These are phyloP conservation scores for Fusarium lyarnte DNA, from an alignment of 2,329 filamentous ascomycete genomes.

Conservation along the genomic window DNA sequence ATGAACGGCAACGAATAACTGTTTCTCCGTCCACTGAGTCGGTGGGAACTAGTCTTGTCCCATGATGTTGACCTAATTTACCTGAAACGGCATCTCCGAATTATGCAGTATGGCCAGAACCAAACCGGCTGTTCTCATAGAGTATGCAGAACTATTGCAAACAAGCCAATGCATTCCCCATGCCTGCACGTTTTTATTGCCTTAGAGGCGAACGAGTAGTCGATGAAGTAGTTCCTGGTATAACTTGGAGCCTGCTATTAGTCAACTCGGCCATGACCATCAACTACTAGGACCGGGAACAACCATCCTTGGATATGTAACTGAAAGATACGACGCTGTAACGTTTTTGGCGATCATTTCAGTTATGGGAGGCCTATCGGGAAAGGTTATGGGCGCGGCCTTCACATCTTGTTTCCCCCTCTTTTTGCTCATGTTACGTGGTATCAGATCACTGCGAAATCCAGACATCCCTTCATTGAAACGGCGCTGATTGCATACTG, in stretches of 20 bases:
- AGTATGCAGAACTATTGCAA: too few species aligned
- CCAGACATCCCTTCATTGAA: rapidly evolving
- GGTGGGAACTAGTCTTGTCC: too few species aligned
- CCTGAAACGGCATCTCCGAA: too few species aligned
- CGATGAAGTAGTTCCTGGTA: not conserved
- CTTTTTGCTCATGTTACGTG: not conserved
- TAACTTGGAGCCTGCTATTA: rapidly evolving
- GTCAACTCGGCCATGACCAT: rapidly evolving
- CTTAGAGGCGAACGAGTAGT: too few species aligned
- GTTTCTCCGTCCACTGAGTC: too few species aligned
- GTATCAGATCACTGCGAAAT: not conserved
- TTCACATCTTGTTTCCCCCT: rapidly evolving
- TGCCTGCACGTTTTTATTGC: too few species aligned
- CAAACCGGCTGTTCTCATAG: too few species aligned
- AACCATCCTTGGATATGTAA: not conserved
- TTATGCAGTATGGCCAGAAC: too few species aligned
- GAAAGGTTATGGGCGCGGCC: rapidly evolving
- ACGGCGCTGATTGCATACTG: rapidly evolving
- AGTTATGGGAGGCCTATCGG: not conserved
- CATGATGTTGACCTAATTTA: too few species aligned
- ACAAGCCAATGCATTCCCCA: too few species aligned
- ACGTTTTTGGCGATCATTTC: not conserved
- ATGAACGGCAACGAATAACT: too few species aligned
- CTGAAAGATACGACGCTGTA: not conserved
- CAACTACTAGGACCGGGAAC: not conserved